Conservation (phyloP, 192 early-diverging fungal species). For the Coemansia sp. region DNA sequence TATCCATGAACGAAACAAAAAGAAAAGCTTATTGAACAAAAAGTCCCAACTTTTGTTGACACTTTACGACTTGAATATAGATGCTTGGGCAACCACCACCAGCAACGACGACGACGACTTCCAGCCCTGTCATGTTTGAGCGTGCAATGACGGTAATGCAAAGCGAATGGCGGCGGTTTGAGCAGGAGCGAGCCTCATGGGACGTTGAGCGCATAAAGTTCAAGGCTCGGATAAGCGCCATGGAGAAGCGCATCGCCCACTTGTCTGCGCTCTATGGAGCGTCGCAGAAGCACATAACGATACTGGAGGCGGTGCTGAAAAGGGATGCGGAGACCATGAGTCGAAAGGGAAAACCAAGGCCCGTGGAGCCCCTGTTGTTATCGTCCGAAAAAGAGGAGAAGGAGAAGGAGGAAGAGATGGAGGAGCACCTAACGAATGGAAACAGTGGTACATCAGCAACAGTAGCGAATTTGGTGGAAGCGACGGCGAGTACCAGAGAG, state of each 20-base stretch:
- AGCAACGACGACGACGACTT: too few species aligned
- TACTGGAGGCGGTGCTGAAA: slow-evolving; percentile 26
- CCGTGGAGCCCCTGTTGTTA: background rate
- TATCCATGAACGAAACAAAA: too few species aligned
- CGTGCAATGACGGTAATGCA: slow-evolving; percentile 34
- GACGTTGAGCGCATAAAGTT: slow-evolving; percentile 46
- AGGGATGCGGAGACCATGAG: background rate
- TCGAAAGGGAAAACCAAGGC: background rate
- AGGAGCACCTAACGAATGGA: background rate
- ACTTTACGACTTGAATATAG: background rate
- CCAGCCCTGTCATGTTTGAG: slow-evolving; percentile 25
- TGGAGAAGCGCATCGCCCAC: slow-evolving; percentile 46
- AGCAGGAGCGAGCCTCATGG: slow-evolving; percentile 46
- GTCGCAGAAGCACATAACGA: slow-evolving; percentile 33
- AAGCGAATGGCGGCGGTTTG: slow-evolving; percentile 47
- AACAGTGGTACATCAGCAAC: background rate
- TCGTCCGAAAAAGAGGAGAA: too few species aligned
- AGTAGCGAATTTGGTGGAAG: slow-evolving; percentile 19
- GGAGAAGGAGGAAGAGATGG: too few species aligned
- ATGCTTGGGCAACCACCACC: slow-evolving; percentile 3
- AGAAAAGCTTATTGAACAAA: too few species aligned
- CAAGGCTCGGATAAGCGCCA: slow-evolving; percentile 33
- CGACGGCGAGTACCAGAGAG: slow-evolving; percentile 17
- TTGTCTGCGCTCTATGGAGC: slow-evolving; percentile 17
- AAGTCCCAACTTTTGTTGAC: too few species aligned